phyloP scores from a whole-genome alignment of 768 basidiomycete genomes.

The Psilocybe cyanescens region DNA sequence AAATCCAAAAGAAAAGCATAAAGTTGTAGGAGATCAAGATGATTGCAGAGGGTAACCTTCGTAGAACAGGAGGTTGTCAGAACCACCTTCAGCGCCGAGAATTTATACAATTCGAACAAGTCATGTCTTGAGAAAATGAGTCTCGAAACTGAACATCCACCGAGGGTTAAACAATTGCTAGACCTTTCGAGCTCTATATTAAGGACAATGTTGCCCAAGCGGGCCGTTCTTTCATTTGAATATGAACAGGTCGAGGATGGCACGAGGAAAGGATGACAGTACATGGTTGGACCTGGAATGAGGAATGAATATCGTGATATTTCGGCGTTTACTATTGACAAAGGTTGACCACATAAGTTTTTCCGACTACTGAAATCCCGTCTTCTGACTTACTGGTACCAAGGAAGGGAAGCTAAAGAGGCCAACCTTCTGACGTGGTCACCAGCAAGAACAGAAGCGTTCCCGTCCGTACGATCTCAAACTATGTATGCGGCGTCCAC shows the following conservation, averaged over 20 bases:
- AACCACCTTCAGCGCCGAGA: neutral
- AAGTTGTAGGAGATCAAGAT: neutral
- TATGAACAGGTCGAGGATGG: neutral
- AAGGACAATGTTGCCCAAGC: neutral
- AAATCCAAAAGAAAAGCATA: neutral
- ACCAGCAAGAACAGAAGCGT: neutral
- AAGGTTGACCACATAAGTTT: neutral
- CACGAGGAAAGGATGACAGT: neutral
- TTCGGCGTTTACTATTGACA: neutral
- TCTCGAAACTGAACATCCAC: neutral
- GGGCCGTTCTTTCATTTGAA: neutral
- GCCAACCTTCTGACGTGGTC: neutral
- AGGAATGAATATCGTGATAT: neutral
- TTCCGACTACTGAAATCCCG: neutral
- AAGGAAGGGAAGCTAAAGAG: neutral
- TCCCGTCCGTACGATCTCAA: neutral
- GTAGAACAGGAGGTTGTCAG: neutral
- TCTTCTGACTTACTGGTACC: too few species aligned
- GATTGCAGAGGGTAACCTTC: neutral
- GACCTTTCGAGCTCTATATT: neutral
- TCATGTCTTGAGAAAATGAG: neutral
- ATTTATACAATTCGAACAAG: neutral
- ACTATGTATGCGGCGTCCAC: constrained; percentile 42
- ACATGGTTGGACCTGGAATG: neutral
- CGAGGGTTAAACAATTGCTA: neutral